Evolutionary conservation across 2,329 filamentous ascomycete genomes (phyloP), one percentile per base, ranked within the genome.

Genomic region (Calonectria pauciramosa): DNA sequence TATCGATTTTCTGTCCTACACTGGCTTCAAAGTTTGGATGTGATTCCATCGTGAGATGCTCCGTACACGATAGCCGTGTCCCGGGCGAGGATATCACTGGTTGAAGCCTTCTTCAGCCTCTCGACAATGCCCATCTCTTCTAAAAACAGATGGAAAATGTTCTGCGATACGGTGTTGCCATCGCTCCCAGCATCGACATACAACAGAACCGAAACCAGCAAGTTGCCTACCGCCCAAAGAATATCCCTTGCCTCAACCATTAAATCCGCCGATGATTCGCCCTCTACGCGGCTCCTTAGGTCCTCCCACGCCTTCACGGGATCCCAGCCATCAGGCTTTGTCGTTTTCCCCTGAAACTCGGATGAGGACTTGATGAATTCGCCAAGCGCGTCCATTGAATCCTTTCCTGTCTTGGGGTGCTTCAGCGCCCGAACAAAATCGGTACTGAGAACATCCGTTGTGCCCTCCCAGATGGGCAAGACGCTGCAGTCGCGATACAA

Each of bases 401-500:
- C 83, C 14, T 70, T 79, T 5, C 85, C 88, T 1, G 75, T 81
- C 30, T 82, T 82, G 0, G 86, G 82, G 41, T 90, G 87, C 75
- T 89, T 89, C 52, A 91, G 72, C 0, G 88, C 87, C 26, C 88
- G 82, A 18, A 90, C 75, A 20, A 89, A 85, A 74, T 90, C 89
- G 1, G 86, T 87, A 6, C 91, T 91, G 70, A 95, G 86, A 8
- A 95, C 92, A 79, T 94, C 93, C 0, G 93, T 94, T 0, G 94
- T 95, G 1, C 93, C 93, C 82, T 94, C 93, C 92, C 93, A 94
- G 64, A 95, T 94, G 18, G 90, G 88, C 66, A 91, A 85, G 3
- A 94, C 93, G 10, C 85, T 87, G 2, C 89, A 90, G 78, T 95
- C 93, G 10, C 94, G 89, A 78, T 92, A 91, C 1, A 95, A 85